Base-by-base conservation (phyloP, 495 filamentous ascomycete genomes). In the Trichodelitschia bisporula region DNA sequence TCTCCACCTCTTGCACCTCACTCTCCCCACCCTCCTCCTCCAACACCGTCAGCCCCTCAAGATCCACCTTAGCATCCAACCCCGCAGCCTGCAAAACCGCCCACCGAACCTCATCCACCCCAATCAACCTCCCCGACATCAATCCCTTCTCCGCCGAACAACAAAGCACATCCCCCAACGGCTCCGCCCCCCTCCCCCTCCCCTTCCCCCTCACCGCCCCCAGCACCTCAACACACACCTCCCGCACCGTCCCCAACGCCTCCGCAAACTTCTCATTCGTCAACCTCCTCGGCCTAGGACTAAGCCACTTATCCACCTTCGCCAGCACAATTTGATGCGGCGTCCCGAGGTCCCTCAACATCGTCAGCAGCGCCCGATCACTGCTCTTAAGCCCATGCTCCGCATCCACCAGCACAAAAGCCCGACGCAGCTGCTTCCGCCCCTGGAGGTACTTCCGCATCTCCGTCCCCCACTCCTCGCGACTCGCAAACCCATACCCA, bases 401-500 rank as follows among this genome's bases (percentile, higher is more conserved):
- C 11, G 73, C 62, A 49, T 92, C 82, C 3, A 97, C 59, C 17
- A 97, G 60, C 27, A 97, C 42, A 38, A 90, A 84, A 2, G 69
- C 72, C n/a, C 78, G 63, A 28, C 67, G 64, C 19, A 93, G 53
- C 65, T 82, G 67, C 40, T 58, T 68, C 34, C 83, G 58, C 26
- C 61, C 56, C 19, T 55, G 51, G 17, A 93, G 44, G 56, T 89
- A 93, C 49, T 89, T 79, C 50, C 76, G 59, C 38, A 90, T 82
- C 51, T 93, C 72, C 37, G 52, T 50, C 2, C 86, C 86, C 84
- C 84, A 93, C 38, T 71, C 72, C 24, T 59, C 47, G 26, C 65
- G 54, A 43, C 73, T 77, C 3, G 66, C 74, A 32, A 72, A 59
- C 3, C 89, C 86, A 43, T 97, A 97, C 1, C 86, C 89, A 4